These are phyloP conservation scores for Cystobasidiaceae sp. DNA, from an alignment of 1,284 basidiomycete species.

Conservation along the genomic window DNA sequence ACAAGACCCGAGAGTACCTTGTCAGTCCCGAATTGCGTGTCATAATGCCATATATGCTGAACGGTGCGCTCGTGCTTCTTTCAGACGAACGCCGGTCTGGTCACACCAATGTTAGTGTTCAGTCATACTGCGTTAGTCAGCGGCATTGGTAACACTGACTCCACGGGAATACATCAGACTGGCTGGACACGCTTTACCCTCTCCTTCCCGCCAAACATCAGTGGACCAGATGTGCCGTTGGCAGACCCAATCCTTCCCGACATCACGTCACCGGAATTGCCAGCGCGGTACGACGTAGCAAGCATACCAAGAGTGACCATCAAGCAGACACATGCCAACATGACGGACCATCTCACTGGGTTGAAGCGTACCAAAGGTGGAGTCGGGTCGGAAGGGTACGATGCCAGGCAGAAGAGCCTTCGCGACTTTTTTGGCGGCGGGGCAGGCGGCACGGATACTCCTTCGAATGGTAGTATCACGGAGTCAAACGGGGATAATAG, in stretches of 20 bases:
- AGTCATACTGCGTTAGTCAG: background rate
- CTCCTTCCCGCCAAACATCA: slow-evolving; percentile 10
- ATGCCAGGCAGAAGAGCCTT: slow-evolving; percentile 28
- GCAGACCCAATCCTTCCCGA: slow-evolving; percentile 6
- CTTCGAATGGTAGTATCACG: background rate
- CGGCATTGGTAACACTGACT: background rate
- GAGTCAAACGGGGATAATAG: background rate
- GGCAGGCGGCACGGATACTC: background rate
- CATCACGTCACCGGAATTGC: background rate
- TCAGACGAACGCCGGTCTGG: slow-evolving; percentile 14
- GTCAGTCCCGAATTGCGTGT: background rate
- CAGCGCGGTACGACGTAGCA: slow-evolving; percentile 1
- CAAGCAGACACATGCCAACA: slow-evolving; percentile 19
- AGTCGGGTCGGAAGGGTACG: slow-evolving; percentile 15
- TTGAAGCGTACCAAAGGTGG: slow-evolving; percentile 26
- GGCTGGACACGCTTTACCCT: slow-evolving; percentile 26
- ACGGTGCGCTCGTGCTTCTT: background rate
- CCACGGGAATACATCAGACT: background rate
- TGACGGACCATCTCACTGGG: slow-evolving; percentile 21
- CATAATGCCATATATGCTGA: background rate
- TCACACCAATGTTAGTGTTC: slow-evolving; percentile 10
- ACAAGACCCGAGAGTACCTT: slow-evolving; percentile 19
- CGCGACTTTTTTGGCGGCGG: slow-evolving; percentile 28
- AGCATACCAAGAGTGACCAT: background rate
- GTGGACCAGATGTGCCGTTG: background rate